A percentile compares a stretch with the other conserved stretches of the same genome.
Conservation (phyloP, 192 early-diverging fungal genomes). For the Haplosporangium gracile region DNA sequence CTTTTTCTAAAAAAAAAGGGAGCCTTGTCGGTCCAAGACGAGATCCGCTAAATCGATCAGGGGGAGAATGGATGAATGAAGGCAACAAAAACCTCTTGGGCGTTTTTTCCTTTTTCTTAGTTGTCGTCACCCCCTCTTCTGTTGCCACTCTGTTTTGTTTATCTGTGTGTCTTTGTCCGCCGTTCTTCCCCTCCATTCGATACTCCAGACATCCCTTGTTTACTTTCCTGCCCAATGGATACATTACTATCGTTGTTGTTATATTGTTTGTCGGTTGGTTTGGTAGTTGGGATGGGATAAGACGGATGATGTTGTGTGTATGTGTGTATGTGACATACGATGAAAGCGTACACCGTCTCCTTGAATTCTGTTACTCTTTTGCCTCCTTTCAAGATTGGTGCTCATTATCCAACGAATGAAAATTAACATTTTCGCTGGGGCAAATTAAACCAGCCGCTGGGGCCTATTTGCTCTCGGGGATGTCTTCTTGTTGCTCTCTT, state of each 20-base stretch:
- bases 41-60: constrained; percentile 4
- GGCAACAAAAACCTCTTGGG: background rate
- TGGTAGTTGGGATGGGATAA: background rate
- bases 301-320: background rate
- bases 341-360: background rate
- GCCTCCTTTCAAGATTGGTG: background rate
- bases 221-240: constrained; percentile 3
- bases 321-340: background rate
- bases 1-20: constrained; percentile 3
- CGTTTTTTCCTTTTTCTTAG: background rate
- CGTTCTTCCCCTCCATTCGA: background rate
- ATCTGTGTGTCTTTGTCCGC: background rate
- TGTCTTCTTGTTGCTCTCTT: background rate
- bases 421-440: background rate
- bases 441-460: constrained; percentile 5
- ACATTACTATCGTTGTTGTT: background rate
- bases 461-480: background rate
- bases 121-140: background rate
- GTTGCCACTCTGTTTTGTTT: background rate
- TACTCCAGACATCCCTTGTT: background rate
- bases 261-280: background rate
- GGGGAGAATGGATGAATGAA: background rate
- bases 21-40: background rate
- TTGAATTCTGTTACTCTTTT: constrained; percentile 23
- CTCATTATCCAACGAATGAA: background rate